Evolutionary conservation across 2,329 filamentous ascomycete genomes (phyloP), one percentile per base, ranked within the genome.

Genomic region (Mariannaea sp.): DNA sequence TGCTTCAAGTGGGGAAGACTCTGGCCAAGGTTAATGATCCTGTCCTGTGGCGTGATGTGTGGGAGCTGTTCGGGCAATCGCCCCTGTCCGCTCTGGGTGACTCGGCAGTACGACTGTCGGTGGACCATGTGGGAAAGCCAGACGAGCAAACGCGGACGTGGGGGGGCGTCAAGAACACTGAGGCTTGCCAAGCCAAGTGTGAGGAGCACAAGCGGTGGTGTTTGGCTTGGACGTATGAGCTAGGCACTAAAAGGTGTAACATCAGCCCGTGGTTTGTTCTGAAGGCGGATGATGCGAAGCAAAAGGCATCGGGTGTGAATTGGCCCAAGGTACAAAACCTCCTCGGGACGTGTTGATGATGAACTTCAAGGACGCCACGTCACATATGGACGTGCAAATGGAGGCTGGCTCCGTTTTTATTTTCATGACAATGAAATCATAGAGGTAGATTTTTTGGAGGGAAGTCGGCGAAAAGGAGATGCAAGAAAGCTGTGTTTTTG

Each of bases 191-290:
- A 54, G 64, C 65, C 13, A 70, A 75, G 32, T 82, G 80, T 68
- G 62, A 71, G 19, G 60, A 67, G 26, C 68, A 70, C 30, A 60
- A 66, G n/a, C 64, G 60, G 22, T 65, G 66, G 53, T 83, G 80
- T 55, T 66, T 83, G 48, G 79, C 80, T 19, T 83, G 80, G 80
- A 75, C 74, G 20, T 82, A 76, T 68, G 74, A 80, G 27, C 67
- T 70, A 43, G 61, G 59, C 22, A 67, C 57, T 17, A 64, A 69
- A 58, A 62, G 68, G 52, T 82, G 80, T 65, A 70, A 75, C 56
- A 70, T 68, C 42, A 78, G 76, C 30, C 77, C 79, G 17, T 82
- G 79, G 80, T 66, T 80, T 46, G 72, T 80, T 32, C 65, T 81
- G 2, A 80, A 79, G 16, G 59, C 60, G 3, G 54, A 58, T 19